Percentiles rank a stretch among this genome's conserved stretches.
Conservation (phyloP, 164 flowering plant genomes). For the Tinospora cordifolia region DNA sequence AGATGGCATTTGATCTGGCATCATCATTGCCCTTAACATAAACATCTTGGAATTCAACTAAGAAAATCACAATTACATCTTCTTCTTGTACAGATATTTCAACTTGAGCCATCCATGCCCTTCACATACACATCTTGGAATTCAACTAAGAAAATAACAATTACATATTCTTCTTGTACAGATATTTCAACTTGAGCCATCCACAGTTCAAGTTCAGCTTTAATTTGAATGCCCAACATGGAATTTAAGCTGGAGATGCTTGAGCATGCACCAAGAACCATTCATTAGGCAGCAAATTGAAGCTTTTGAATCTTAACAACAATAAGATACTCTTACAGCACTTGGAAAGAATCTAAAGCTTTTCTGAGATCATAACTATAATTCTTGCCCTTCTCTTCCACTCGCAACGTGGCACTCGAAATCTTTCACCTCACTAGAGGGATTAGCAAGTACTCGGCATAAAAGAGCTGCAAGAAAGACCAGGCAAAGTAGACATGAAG, state of each 20-base stretch:
- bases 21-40: background rate
- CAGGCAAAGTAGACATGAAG: background rate
- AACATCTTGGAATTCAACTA: background rate
- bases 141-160: background rate
- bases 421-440: slow-evolving; percentile 28
- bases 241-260: background rate
- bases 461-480: slow-evolving; percentile 31
- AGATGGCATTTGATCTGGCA: background rate
- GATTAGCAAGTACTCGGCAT: slow-evolving; percentile 34
- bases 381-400: background rate
- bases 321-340: background rate
- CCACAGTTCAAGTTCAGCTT: background rate
- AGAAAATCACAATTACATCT: background rate
- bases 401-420: background rate
- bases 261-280: background rate
- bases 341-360: background rate
- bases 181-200: background rate
- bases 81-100: too few relatives aligned
- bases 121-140: background rate
- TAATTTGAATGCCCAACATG: background rate
- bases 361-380: background rate
- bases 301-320: background rate
- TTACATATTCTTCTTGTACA: background rate
- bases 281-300: background rate
- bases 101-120: too few relatives aligned